Conservation (phyloP, 2,329 filamentous ascomycete genomes). For the Triangularia setosa region DNA sequence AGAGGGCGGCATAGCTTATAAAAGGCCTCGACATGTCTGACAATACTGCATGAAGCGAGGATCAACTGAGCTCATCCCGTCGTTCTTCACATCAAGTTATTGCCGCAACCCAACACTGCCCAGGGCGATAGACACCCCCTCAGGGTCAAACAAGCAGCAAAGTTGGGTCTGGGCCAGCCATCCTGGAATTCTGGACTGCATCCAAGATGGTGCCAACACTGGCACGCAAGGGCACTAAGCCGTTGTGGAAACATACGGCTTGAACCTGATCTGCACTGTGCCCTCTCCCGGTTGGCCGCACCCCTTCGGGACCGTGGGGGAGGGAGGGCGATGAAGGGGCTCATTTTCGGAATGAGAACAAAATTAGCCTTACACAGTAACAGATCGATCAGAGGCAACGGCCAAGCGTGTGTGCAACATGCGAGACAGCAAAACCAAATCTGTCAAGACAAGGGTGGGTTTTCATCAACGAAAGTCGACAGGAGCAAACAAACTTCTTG, state of each 20-base stretch:
- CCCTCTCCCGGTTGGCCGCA: slow-evolving; percentile 15
- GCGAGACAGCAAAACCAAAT: slow-evolving; percentile 17
- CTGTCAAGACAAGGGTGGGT: slow-evolving; percentile 14
- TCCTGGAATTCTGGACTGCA: slow-evolving; percentile 3
- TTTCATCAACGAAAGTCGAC: slow-evolving; percentile 15
- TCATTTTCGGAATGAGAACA: slow-evolving; percentile 36
- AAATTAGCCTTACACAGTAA: slow-evolving; percentile 40
- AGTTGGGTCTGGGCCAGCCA: slow-evolving; percentile 11
- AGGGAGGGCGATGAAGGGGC: slow-evolving; percentile 4
- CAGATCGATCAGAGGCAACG: slow-evolving; percentile 15
- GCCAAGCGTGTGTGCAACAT: slow-evolving; percentile 10
- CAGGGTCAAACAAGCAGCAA: slow-evolving; percentile 13
- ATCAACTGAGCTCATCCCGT: slow-evolving; percentile 11
- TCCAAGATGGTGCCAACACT: slow-evolving; percentile 18
- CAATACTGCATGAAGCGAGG: slow-evolving; percentile 12
- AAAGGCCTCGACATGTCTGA: slow-evolving; percentile 5
- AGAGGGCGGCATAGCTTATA: slow-evolving; percentile 19
- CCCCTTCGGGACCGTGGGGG: slow-evolving; percentile 9
- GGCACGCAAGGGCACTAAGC: slow-evolving; percentile 27
- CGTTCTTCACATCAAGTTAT: slow-evolving; percentile 15
- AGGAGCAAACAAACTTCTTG: slow-evolving; percentile 21
- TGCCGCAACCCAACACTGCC: slow-evolving; percentile 15
- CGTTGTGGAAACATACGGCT: slow-evolving; percentile 3
- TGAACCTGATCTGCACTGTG: slow-evolving; percentile 9
- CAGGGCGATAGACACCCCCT: slow-evolving; percentile 13